Percentiles rank a stretch among this genome's conserved stretches.
Conservation (phyloP, 2,329 filamentous ascomycete species). For the Arachnomyces sp. region DNA sequence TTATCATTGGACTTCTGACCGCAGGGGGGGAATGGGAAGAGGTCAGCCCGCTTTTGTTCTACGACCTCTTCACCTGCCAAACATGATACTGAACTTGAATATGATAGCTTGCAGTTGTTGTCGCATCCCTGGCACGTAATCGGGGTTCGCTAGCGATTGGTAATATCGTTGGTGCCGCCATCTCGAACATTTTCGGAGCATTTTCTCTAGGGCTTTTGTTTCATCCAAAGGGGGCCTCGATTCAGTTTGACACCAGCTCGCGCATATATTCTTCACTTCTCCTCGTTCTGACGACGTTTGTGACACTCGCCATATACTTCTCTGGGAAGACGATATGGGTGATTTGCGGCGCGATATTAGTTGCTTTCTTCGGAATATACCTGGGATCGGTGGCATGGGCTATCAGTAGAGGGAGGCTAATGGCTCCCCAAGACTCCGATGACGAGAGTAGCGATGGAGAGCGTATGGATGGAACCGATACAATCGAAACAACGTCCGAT, state of each 20-base stretch:
- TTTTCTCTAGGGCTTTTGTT: constrained; percentile 48
- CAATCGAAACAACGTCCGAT: constrained; percentile 3
- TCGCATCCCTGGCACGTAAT: constrained; percentile 39
- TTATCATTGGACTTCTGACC: constrained; percentile 44
- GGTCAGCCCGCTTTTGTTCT: too few relatives aligned
- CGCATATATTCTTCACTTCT: too few relatives aligned
- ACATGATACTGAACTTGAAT: constrained; percentile 31
- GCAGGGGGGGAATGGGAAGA: constrained; percentile 49
- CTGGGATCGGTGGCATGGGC: constrained; percentile 36
- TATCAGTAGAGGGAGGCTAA: constrained; percentile 37
- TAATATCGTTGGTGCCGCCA: constrained; percentile 47
- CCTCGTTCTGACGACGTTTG: constrained; percentile 35
- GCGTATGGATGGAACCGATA: constrained; percentile 8
- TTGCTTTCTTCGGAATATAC: constrained; percentile 39
- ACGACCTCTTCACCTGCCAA: neutral
- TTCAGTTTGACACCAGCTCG: too few relatives aligned
- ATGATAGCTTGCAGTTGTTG: too few relatives aligned
- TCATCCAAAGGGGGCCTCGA: too few relatives aligned
- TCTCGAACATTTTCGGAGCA: constrained; percentile 49
- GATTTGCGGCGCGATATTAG: constrained; percentile 32
- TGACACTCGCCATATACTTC: constrained; percentile 29
- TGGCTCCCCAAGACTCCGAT: constrained; percentile 36
- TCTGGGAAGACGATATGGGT: constrained; percentile 26
- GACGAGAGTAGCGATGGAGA: constrained; percentile 35
- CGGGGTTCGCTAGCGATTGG: constrained; percentile 44